A percentile compares a stretch with the other conserved stretches of the same genome.
phyloP scores from a whole-genome alignment of 257 asterid species.

The Fraxinus americana region DNA sequence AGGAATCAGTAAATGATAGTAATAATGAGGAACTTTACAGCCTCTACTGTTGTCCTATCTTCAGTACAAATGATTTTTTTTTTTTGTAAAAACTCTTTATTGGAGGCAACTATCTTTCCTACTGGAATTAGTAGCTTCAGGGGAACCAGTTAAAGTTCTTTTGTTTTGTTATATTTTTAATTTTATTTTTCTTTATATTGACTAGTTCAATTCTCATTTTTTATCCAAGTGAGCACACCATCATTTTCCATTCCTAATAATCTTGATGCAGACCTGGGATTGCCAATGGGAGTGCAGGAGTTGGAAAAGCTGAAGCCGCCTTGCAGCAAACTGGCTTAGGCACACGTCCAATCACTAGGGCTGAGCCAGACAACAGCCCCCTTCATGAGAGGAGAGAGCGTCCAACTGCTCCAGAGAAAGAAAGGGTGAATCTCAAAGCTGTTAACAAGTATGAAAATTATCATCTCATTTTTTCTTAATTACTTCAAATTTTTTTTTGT shows the following conservation, averaged over 20 bases:
- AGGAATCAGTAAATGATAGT: background rate
- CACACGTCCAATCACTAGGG: conserved; percentile 36
- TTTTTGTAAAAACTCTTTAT: conserved; percentile 14
- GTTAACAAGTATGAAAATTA: conserved; percentile 45
- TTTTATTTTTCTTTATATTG: conserved; percentile 12
- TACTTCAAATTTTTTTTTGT: background rate
- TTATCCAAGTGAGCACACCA: background rate
- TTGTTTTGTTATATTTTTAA: background rate
- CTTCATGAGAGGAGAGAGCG: conserved; percentile 47
- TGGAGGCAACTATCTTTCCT: conserved; percentile 12
- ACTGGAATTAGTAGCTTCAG: conserved; percentile 13
- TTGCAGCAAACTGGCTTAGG: conserved; percentile 30
- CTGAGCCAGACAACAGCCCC: conserved; percentile 39
- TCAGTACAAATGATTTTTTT: background rate
- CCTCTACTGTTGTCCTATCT: background rate
- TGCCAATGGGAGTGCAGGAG: conserved; percentile 43
- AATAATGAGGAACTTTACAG: background rate
- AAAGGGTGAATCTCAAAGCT: conserved; percentile 42
- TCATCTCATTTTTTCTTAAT: background rate
- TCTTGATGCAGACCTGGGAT: conserved; percentile 42
- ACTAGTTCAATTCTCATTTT: conserved; percentile 14
- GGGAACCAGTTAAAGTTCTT: conserved; percentile 8
- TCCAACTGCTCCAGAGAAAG: conserved; percentile 38
- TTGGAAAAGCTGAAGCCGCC: conserved; percentile 41
- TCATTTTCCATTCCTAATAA: conserved; percentile 25